Evolutionary conservation across 2,329 filamentous ascomycete genomes (phyloP).

Genomic region (Stagonosporopsis vannaccii): DNA sequence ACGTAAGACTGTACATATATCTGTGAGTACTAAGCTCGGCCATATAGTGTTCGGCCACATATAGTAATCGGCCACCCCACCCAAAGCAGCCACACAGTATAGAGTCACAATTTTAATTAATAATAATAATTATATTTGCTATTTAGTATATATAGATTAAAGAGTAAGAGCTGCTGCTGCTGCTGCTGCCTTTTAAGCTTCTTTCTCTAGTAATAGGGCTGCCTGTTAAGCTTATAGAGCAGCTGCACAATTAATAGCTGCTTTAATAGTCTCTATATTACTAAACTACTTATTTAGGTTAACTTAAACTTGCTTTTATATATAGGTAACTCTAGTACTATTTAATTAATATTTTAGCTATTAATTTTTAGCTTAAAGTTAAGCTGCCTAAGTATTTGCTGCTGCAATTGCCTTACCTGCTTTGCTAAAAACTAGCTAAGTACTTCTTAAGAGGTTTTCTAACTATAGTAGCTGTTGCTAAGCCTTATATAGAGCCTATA

Average conservation of each 20-base stretch:
- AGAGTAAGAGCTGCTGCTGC: too few relatives aligned
- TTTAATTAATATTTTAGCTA: conserved; percentile 18
- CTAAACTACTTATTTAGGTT: conserved; percentile 23
- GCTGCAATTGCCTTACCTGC: conserved; percentile 18
- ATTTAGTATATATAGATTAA: too few relatives aligned
- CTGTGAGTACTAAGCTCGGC: not conserved
- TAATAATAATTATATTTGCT: too few relatives aligned
- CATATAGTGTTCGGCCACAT: not conserved
- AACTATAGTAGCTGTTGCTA: not conserved
- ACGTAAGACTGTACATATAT: too few relatives aligned
- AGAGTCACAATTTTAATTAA: not conserved
- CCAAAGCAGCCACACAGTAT: not conserved
- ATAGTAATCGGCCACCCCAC: not conserved
- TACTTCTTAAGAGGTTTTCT: conserved; percentile 3
- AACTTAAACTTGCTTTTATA: conserved; percentile 16
- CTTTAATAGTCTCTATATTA: conserved; percentile 13
- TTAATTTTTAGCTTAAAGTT: conserved; percentile 17
- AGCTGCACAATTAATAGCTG: too few relatives aligned
- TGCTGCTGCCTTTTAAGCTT: too few relatives aligned
- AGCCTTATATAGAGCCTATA: not conserved
- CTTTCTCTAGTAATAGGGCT: too few relatives aligned
- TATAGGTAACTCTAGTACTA: not conserved
- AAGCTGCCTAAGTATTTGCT: conserved; percentile 14
- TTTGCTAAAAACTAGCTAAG: conserved; percentile 8
- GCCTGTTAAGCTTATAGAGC: too few relatives aligned